Evolutionary conservation across 169 alveolate genomes (phyloP).

Genomic region (Theileria sp.): DNA sequence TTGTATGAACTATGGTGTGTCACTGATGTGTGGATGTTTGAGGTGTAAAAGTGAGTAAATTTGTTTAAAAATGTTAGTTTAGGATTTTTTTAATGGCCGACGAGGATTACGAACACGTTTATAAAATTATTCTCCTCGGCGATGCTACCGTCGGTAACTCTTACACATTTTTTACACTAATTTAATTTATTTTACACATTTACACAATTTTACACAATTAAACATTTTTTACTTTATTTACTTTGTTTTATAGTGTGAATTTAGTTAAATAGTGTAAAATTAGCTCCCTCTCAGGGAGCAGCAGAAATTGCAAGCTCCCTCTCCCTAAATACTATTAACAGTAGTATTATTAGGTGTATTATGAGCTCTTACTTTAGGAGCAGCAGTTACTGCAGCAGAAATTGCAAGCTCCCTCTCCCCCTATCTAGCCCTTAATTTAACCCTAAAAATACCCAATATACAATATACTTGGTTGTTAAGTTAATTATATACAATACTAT

Average conservation of each 20-base stretch:
- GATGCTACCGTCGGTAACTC: slow-evolving; percentile 93
- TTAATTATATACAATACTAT: not conserved
- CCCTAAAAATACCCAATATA: no score
- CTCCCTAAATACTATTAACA: no score
- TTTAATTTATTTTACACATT: no score
- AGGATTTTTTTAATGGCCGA: slow-evolving; percentile 53
- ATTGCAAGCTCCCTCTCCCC: no score
- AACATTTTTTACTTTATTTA: not conserved
- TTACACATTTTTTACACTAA: not conserved
- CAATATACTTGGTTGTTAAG: not conserved
- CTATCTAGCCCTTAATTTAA: no score
- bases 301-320: no score
- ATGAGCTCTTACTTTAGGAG: no score
- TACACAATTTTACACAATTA: not conserved
- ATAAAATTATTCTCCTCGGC: slow-evolving; percentile 91
- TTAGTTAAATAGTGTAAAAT: not conserved
- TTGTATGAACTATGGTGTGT: not conserved
- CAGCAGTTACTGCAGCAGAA: no score
- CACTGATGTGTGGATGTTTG: slow-evolving; percentile 4
- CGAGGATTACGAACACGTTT: slow-evolving; percentile 85
- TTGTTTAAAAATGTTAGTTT: not conserved
- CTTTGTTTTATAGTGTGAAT: not conserved
- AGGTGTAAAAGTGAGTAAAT: not conserved
- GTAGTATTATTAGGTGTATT: no score
- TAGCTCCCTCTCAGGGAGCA: not conserved